Conservation (phyloP, 257 asterid genomes). For the Hygrophila difformis region DNA sequence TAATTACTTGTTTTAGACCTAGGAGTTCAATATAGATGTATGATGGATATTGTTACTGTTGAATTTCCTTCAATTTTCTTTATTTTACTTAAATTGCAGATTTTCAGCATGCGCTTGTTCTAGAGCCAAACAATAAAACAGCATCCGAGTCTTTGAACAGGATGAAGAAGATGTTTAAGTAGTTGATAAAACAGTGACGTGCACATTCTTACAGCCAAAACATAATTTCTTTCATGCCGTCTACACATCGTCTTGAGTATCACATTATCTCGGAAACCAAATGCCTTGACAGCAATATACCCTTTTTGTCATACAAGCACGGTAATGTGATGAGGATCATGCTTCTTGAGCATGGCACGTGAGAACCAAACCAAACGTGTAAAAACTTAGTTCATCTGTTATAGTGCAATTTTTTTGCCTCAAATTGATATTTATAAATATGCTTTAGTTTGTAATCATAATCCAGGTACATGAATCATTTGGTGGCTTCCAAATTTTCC, state of each 20-base stretch:
- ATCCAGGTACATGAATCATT: too few species aligned
- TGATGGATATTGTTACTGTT: neutral
- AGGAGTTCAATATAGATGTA: neutral
- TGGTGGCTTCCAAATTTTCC: constrained; percentile 2
- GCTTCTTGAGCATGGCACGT: constrained; percentile 8
- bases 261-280: neutral
- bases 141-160: constrained; percentile 75
- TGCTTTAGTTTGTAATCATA: constrained; percentile 3
- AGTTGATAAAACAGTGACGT: neutral
- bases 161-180: constrained; percentile 46
- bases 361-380: constrained; percentile 12
- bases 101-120: constrained; percentile 75
- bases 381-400: constrained; percentile 7
- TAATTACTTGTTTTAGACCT: neutral
- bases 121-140: constrained; percentile 93
- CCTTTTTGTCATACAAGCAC: constrained; percentile 17
- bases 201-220: too few species aligned
- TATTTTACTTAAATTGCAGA: constrained; percentile 37
- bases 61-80: neutral
- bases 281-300: constrained; percentile 6
- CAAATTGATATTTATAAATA: neutral
- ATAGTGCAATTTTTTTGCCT: constrained; percentile 15
- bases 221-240: too few species aligned
- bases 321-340: constrained; percentile 18
- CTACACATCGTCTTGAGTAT: too few species aligned